Percentiles rank a stretch among this genome's conserved stretches.
These are phyloP conservation scores for Globisporangium abappressorium DNA, from an alignment of 352 stramenopile genomes.

Conservation along the genomic window DNA sequence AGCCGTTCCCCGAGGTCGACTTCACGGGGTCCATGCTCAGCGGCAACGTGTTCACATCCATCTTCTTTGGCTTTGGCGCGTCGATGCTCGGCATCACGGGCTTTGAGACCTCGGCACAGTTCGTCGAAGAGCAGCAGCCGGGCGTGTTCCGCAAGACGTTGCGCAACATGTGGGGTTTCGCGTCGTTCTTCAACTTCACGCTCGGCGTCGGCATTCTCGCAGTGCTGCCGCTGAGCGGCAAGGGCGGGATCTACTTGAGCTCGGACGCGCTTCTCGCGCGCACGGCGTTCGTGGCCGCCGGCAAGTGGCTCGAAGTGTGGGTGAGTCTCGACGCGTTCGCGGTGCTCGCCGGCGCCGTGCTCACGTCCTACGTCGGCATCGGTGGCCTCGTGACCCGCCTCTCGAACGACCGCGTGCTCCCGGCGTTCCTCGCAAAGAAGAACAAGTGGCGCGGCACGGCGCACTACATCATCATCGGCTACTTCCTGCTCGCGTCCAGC, in stretches of 20 bases:
- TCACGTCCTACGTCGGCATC: constrained; percentile 85
- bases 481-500: constrained; percentile 62
- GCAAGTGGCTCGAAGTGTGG: constrained; percentile 45
- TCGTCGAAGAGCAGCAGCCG: constrained; percentile 79
- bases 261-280: constrained; percentile 67
- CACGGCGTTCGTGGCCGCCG: constrained; percentile 40
- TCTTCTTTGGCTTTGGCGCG: constrained; percentile 73
- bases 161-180: constrained; percentile 73
- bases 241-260: constrained; percentile 35
- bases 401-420: constrained; percentile 59
- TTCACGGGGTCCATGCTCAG: constrained; percentile 42
- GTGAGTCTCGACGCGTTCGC: constrained; percentile 83
- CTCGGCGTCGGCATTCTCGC: constrained; percentile 38
- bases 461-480: constrained; percentile 74
- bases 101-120: constrained; percentile 87
- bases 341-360: constrained; percentile 79
- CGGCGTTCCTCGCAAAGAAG: constrained; percentile 42
- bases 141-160: constrained; percentile 81
- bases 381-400: constrained; percentile 71
- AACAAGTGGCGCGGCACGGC: constrained; percentile 68
- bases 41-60: constrained; percentile 36
- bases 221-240: constrained; percentile 63
- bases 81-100: constrained; percentile 88
- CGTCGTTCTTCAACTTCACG: constrained; percentile 80
- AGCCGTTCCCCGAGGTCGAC: constrained; percentile 49